A percentile compares a stretch with the other conserved stretches of the same genome.
phyloP scores from a whole-genome alignment of 2,329 filamentous ascomycete species.

The Pseudonectria foliicola region DNA sequence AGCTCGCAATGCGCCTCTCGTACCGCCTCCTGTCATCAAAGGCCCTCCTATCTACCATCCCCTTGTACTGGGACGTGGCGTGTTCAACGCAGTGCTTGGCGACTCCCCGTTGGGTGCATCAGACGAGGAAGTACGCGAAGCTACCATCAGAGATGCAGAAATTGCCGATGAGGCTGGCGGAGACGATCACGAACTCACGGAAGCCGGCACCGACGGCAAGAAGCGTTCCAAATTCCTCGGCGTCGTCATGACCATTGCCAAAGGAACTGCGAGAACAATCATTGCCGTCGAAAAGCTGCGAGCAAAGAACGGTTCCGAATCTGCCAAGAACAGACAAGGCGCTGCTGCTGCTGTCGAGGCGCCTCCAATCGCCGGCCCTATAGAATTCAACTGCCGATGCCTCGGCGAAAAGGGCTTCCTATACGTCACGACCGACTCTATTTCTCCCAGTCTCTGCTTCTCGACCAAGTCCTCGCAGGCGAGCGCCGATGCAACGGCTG shows the following conservation, averaged over 20 bases:
- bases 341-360: neutral
- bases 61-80: conserved; percentile 2
- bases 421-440: conserved; percentile 6
- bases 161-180: conserved; percentile 16
- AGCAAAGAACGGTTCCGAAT: conserved; percentile 48
- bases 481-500: neutral
- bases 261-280: conserved; percentile 60
- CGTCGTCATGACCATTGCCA: conserved; percentile 58
- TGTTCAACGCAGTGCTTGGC: conserved; percentile 33
- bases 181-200: conserved; percentile 40
- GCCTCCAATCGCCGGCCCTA: conserved; percentile 42
- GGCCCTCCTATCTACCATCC: neutral
- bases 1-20: conserved; percentile 65
- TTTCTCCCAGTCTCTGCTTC: conserved; percentile 3
- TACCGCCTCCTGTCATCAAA: conserved; percentile 32
- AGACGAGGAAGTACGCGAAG: conserved; percentile 52
- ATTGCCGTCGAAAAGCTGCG: conserved; percentile 62
- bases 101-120: conserved; percentile 4
- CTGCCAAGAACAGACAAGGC: conserved; percentile 56
- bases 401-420: conserved; percentile 54
- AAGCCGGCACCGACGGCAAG: conserved; percentile 34
- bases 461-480: neutral
- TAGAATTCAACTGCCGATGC: conserved; percentile 63
- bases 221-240: conserved; percentile 40
- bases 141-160: conserved; percentile 38